Evolutionary conservation across 768 basidiomycete species (phyloP).

Genomic region (Pleurotus salmoneostramineus): DNA sequence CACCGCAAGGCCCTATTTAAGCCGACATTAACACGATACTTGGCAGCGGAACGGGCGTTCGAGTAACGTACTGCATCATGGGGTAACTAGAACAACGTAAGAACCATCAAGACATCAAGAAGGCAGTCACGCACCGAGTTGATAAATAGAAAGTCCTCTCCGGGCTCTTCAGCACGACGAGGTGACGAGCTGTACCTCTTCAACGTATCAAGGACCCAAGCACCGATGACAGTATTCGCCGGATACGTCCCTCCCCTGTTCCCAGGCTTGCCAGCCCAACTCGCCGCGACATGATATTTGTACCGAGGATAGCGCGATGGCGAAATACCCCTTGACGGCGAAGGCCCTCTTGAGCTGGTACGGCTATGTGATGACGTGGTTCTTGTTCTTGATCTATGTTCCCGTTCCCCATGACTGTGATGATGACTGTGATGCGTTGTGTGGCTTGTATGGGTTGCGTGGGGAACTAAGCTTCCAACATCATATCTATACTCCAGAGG

Average conservation of each 20-base stretch:
- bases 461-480: neutral
- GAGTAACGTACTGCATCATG: constrained; percentile 57
- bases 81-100: constrained; percentile 52
- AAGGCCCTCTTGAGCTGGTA: neutral
- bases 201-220: constrained; percentile 68
- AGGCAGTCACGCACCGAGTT: constrained; percentile 51
- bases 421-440: neutral
- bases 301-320: constrained; percentile 27
- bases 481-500: neutral
- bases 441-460: neutral
- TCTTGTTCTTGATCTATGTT: neutral
- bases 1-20: constrained; percentile 62
- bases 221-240: constrained; percentile 50
- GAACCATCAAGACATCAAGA: neutral
- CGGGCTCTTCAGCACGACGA: constrained; percentile 37
- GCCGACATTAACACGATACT: constrained; percentile 25
- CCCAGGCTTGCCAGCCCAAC: constrained; percentile 76
- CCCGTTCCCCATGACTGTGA: neutral
- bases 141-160: constrained; percentile 54
- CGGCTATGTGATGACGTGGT: neutral
- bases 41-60: constrained; percentile 10
- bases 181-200: constrained; percentile 12
- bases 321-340: neutral
- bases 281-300: constrained; percentile 70
- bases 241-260: constrained; percentile 42